Conservation (phyloP, 225 moss, liverwort and hornwort species). For the Neckera pumila region DNA sequence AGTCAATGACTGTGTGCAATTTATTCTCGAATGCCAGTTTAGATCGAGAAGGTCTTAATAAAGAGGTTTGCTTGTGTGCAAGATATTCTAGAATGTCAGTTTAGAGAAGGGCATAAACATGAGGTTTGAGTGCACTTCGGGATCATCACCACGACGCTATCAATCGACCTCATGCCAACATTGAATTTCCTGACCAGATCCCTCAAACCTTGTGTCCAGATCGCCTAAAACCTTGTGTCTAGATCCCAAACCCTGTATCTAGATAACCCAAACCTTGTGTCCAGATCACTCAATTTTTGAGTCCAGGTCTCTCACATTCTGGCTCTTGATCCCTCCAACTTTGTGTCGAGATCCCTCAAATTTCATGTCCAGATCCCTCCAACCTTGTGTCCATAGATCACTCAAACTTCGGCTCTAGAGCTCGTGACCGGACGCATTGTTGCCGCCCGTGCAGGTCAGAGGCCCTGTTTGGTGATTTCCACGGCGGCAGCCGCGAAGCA, state of each 20-base stretch:
- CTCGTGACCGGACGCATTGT: background rate
- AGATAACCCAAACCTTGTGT: too few relatives aligned
- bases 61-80: background rate
- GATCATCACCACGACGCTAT: background rate
- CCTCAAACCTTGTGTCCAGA: background rate
- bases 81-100: background rate
- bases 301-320: background rate
- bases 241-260: background rate
- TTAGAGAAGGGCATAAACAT: background rate
- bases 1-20: background rate
- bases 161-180: background rate
- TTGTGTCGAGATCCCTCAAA: background rate
- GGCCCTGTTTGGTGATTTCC: slow-evolving; percentile 23
- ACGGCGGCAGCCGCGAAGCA: slow-evolving; percentile 19
- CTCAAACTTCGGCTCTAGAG: background rate
- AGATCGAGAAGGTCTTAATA: background rate
- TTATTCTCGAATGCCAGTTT: background rate
- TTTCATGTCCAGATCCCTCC: background rate
- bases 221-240: background rate
- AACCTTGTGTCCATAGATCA: background rate
- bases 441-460: background rate
- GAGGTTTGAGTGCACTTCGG: background rate
- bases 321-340: background rate
- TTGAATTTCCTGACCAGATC: background rate
- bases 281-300: background rate